phyloP scores from a whole-genome alignment of 164 flowering plant species.

The Macadamia tetraphylla region DNA sequence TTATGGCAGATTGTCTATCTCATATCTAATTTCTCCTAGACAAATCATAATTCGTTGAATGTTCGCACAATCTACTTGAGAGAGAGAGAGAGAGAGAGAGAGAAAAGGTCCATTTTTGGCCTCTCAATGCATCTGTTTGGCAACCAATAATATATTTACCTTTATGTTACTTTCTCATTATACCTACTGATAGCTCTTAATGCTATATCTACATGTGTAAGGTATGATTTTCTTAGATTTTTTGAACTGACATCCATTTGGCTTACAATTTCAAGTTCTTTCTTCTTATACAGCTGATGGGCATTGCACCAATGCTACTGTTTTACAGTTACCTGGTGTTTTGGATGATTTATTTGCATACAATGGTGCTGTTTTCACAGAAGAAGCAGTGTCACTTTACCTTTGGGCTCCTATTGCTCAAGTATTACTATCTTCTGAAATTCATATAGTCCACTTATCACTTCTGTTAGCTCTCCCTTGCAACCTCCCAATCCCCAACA shows the following conservation, averaged over 20 bases:
- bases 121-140: no score
- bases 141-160: no score
- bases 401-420: conserved; percentile 99
- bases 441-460: background rate
- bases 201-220: background rate
- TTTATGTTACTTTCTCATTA: background rate
- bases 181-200: background rate
- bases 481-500: background rate
- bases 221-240: no score
- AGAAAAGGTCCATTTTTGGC: no score
- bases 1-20: no score
- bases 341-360: conserved; percentile 79
- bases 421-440: conserved; percentile 28
- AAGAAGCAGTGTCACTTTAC: conserved; percentile 55
- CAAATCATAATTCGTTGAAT: no score
- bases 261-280: background rate
- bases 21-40: no score
- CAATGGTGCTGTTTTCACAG: conserved; percentile 55
- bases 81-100: no score
- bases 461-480: conserved; percentile 1
- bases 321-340: conserved; percentile 86
- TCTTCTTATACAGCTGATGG: conserved; percentile 44
- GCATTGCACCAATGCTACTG: conserved; percentile 46
- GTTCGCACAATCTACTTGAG: no score
- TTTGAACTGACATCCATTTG: background rate